phyloP scores from a whole-genome alignment of 1,284 basidiomycete species.

The Cutaneotrichosporon mucoides region DNA sequence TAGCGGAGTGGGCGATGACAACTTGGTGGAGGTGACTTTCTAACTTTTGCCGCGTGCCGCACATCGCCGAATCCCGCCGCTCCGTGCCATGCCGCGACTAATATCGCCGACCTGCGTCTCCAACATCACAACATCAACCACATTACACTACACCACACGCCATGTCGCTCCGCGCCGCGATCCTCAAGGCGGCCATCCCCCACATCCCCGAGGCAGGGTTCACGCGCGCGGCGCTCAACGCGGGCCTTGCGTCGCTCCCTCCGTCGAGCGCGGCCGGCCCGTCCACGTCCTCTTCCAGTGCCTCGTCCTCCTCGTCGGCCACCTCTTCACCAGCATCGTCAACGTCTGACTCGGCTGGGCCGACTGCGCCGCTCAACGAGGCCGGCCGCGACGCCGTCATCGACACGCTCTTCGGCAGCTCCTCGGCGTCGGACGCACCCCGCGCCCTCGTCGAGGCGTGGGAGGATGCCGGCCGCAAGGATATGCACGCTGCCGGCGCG shows the following conservation, averaged over 20 bases:
- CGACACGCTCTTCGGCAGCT: conserved; percentile 38
- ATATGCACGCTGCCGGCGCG: conserved; percentile 13
- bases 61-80: background rate
- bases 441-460: conserved; percentile 34
- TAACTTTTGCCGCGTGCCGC: background rate
- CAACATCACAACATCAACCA: background rate
- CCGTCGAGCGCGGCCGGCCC: background rate
- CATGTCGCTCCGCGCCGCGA: conserved; percentile 39
- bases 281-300: background rate
- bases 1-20: no score
- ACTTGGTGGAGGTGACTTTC: no score
- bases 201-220: conserved; percentile 35
- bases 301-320: background rate
- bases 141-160: background rate
- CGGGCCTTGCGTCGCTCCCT: conserved; percentile 21
- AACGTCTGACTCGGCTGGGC: no score
- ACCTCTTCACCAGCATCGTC: no score
- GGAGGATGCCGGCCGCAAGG: conserved; percentile 27
- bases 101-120: background rate
- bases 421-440: conserved; percentile 4
- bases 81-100: no score
- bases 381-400: conserved; percentile 19
- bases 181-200: conserved; percentile 31
- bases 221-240: conserved; percentile 35
- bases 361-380: background rate